A percentile compares a stretch with the other conserved stretches of the same genome.
Conservation (phyloP, 2,329 filamentous ascomycete genomes). For the Fonsecaea pedrosoi region DNA sequence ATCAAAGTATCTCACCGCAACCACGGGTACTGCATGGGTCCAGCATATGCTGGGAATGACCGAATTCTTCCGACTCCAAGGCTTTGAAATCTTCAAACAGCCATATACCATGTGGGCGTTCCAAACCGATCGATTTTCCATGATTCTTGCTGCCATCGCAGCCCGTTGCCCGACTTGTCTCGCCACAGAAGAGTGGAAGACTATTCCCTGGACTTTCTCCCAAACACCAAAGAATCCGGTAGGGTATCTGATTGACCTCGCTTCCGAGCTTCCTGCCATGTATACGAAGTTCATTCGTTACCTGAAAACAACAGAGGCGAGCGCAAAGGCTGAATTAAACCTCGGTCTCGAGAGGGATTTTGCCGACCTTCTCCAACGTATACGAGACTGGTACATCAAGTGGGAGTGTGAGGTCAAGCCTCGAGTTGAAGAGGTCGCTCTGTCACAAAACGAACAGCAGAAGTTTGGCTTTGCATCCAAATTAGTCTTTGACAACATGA, state of each 20-base stretch:
- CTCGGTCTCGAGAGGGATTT: constrained; percentile 7
- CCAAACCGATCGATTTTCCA: background rate
- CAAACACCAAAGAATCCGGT: background rate
- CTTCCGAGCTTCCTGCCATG: constrained; percentile 13
- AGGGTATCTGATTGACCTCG: constrained; percentile 11
- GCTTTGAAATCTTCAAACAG: constrained; percentile 8
- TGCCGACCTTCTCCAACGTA: constrained; percentile 5
- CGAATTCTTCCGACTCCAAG: constrained; percentile 9
- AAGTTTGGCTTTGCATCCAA: constrained; percentile 7
- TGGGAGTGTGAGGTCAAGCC: constrained; percentile 6
- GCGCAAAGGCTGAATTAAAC: background rate
- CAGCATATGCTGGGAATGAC: constrained; percentile 6
- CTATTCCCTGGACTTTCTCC: background rate
- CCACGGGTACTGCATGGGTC: background rate
- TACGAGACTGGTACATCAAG: constrained; percentile 9
- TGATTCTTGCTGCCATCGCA: constrained; percentile 6
- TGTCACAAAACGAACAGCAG: constrained; percentile 3
- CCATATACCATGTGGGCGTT: constrained; percentile 2
- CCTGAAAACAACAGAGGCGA: background rate
- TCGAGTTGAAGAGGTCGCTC: background rate
- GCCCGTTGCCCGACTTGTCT: background rate
- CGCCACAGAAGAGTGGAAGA: constrained; percentile 6
- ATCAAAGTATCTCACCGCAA: constrained; percentile 7
- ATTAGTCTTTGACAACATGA: constrained; percentile 6
- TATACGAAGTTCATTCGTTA: constrained; percentile 8